Percentiles rank a stretch among this genome's conserved stretches.
These are phyloP conservation scores for Magnaporthiopsis incrustans DNA, from an alignment of 2,329 filamentous ascomycete genomes.

Conservation along the genomic window DNA sequence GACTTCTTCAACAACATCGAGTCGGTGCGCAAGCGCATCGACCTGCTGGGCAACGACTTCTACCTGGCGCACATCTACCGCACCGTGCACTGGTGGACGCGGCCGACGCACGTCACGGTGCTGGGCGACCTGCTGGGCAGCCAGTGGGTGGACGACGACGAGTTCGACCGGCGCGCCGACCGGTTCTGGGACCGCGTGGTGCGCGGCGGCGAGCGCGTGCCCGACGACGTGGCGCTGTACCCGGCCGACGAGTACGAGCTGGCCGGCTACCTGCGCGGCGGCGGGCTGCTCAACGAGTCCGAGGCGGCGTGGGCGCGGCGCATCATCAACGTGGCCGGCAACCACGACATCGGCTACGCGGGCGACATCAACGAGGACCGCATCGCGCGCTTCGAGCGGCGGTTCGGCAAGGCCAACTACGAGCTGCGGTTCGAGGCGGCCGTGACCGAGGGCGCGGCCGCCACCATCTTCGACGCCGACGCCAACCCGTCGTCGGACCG, in stretches of 20 bases:
- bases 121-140: conserved; percentile 88
- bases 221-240: conserved; percentile 42
- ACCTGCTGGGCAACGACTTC: conserved; percentile 87
- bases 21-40: conserved; percentile 68
- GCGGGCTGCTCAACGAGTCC: conserved; percentile 27
- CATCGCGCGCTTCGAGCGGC: conserved; percentile 70
- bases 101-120: conserved; percentile 79
- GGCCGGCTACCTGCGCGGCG: conserved; percentile 38
- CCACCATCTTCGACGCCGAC: conserved; percentile 32
- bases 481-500: conserved; percentile 38
- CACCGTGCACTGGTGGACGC: conserved; percentile 72
- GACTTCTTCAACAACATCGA: conserved; percentile 62
- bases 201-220: conserved; percentile 55
- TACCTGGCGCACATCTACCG: conserved; percentile 92
- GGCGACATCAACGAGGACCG: conserved; percentile 76
- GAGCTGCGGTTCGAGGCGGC: conserved; percentile 63
- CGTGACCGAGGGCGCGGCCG: conserved; percentile 25
- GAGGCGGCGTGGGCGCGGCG: conserved; percentile 57
- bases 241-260: conserved; percentile 42
- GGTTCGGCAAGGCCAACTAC: conserved; percentile 86
- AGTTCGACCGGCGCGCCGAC: conserved; percentile 66
- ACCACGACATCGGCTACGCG: conserved; percentile 94
- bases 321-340: conserved; percentile 85
- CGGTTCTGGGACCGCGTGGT: conserved; percentile 81
- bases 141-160: conserved; percentile 84